These are phyloP conservation scores for Colletotrichum truncatum DNA, from an alignment of 2,329 filamentous ascomycete genomes.

Conservation along the genomic window DNA sequence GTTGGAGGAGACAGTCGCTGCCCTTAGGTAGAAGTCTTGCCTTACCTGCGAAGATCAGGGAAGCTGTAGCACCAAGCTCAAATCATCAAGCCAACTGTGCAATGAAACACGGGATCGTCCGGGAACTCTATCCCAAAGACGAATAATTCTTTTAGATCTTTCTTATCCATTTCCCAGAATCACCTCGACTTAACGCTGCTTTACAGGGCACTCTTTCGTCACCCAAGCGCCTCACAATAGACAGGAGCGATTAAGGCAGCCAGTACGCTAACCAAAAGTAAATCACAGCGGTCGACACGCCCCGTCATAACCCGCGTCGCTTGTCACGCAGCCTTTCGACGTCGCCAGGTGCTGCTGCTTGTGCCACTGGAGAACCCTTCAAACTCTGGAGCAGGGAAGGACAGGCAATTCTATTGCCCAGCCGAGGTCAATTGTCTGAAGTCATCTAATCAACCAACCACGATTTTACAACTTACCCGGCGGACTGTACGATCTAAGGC, in stretches of 20 bases:
- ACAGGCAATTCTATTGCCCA: conserved; percentile 12
- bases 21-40: background rate
- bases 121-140: background rate
- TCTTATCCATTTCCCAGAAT: too few relatives aligned
- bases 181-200: too few relatives aligned
- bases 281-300: conserved; percentile 14
- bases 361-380: conserved; percentile 6
- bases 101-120: background rate
- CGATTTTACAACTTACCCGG: background rate
- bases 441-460: background rate
- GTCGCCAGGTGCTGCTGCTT: conserved; percentile 11
- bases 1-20: background rate
- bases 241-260: too few relatives aligned
- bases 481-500: background rate
- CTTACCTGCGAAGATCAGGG: background rate
- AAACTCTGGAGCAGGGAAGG: conserved; percentile 5
- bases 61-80: conserved; percentile 4
- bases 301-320: conserved; percentile 30
- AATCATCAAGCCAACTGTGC: background rate
- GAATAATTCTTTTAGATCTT: background rate
- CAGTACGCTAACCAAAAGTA: conserved; percentile 18
- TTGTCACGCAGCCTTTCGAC: conserved; percentile 28
- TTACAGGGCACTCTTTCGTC: too few relatives aligned
- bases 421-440: background rate
- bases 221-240: too few relatives aligned